Conservation (phyloP, 2,329 filamentous ascomycete genomes). For the Grosmannia penicillata region DNA sequence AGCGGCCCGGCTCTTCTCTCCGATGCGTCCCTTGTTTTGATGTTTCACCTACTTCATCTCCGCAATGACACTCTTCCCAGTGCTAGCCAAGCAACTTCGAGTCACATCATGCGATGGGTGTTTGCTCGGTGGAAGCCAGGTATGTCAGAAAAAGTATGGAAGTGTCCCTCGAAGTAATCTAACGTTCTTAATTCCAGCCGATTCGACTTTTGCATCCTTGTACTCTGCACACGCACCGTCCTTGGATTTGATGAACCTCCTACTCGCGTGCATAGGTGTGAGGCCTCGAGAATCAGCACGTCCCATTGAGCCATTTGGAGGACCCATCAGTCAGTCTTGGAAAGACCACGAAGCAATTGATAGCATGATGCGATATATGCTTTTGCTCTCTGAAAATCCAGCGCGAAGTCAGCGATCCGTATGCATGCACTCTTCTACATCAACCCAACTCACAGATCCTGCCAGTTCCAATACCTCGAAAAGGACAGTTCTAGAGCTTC, state of each 20-base stretch:
- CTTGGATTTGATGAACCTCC: constrained; percentile 49
- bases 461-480: constrained; percentile 24
- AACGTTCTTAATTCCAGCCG: constrained; percentile 31
- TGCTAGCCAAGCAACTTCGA: constrained; percentile 50
- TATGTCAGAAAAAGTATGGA: constrained; percentile 23
- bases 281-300: constrained; percentile 17
- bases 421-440: constrained; percentile 3
- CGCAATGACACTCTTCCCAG: constrained; percentile 54
- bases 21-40: constrained; percentile 65
- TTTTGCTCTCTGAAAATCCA: constrained; percentile 34
- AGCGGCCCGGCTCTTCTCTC: constrained; percentile 65
- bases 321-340: constrained; percentile 32
- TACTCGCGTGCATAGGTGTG: constrained; percentile 54
- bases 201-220: constrained; percentile 50
- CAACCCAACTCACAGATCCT: constrained; percentile 5
- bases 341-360: constrained; percentile 26
- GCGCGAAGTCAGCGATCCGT: not conserved
- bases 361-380: constrained; percentile 35
- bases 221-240: constrained; percentile 50
- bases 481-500: constrained; percentile 37
- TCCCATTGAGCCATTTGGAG: constrained; percentile 26
- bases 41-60: constrained; percentile 52
- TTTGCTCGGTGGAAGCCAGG: constrained; percentile 71
- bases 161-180: too few species aligned
- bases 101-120: constrained; percentile 67